Evolutionary conservation across 371 early-diverging fungal species (phyloP).

Genomic region (Mucor indicus): DNA sequence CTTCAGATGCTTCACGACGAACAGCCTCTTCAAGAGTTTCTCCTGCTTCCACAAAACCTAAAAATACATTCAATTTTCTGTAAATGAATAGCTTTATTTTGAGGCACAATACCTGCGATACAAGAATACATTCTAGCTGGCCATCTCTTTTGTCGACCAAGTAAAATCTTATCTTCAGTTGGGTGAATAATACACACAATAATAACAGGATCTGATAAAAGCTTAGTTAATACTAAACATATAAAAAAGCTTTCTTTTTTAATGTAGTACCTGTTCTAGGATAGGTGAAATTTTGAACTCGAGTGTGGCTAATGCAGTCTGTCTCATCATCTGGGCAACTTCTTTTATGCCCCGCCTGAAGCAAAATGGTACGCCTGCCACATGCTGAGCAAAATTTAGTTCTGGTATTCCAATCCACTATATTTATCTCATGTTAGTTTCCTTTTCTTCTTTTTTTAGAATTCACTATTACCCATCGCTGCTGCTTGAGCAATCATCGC

Average conservation of each 20-base stretch:
- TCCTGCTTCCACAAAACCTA: constrained; percentile 79
- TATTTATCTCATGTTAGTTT: not conserved
- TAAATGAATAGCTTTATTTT: too few relatives aligned
- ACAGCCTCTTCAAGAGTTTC: constrained; percentile 83
- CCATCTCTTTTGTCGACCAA: constrained; percentile 76
- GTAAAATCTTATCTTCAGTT: constrained; percentile 62
- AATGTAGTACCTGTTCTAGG: constrained; percentile 70
- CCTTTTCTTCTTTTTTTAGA: too few relatives aligned
- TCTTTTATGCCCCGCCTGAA: constrained; percentile 74
- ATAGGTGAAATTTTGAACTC: constrained; percentile 74
- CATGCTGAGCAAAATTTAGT: constrained; percentile 73
- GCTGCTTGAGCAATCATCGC: constrained; percentile 60
- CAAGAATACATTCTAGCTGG: constrained; percentile 70
- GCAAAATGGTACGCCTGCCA: constrained; percentile 51
- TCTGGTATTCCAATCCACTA: constrained; percentile 78
- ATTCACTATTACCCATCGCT: constrained; percentile 51
- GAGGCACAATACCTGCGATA: constrained; percentile 73
- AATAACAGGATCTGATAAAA: constrained; percentile 67
- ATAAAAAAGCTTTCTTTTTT: too few relatives aligned
- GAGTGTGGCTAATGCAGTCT: constrained; percentile 52
- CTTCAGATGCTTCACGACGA: constrained; percentile 78
- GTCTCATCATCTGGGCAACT: constrained; percentile 55
- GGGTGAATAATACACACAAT: constrained; percentile 71
- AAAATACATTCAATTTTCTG: too few relatives aligned
- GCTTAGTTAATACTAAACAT: not conserved